A percentile compares a stretch with the other conserved stretches of the same genome.
Evolutionary conservation across 2,329 filamentous ascomycete genomes (phyloP).

Genomic region (Didymella pinodella): DNA sequence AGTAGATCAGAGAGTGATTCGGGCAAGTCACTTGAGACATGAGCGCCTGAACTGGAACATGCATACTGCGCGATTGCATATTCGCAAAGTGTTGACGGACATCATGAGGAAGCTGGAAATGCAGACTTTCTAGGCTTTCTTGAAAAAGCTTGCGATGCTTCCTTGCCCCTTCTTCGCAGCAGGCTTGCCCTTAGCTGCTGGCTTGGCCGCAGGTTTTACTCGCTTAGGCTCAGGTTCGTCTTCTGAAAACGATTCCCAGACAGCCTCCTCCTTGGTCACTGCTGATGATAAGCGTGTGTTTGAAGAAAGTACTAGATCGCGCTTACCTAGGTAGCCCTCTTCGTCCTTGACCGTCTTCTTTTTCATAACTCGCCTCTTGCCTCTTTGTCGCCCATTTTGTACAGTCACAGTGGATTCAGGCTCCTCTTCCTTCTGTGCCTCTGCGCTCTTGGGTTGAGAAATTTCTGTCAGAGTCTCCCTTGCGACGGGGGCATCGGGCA

Average conservation of each 20-base stretch:
- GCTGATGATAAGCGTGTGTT: slow-evolving; percentile 22
- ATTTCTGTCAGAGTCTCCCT: slow-evolving; percentile 51
- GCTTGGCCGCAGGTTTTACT: slow-evolving; percentile 55
- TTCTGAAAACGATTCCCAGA: slow-evolving; percentile 94
- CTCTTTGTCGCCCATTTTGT: slow-evolving; percentile 73
- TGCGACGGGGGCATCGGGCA: slow-evolving; percentile 62
- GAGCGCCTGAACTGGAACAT: neutral
- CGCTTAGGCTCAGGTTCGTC: slow-evolving; percentile 74
- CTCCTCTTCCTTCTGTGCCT: slow-evolving; percentile 33
- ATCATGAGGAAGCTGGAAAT: neutral
- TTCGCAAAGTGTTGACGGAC: neutral
- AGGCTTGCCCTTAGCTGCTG: slow-evolving; percentile 60
- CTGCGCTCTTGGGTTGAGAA: slow-evolving; percentile 29
- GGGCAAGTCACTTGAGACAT: neutral
- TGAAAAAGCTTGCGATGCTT: slow-evolving; percentile 92
- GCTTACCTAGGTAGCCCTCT: slow-evolving; percentile 84
- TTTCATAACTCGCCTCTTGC: slow-evolving; percentile 81
- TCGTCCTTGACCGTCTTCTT: slow-evolving; percentile 88
- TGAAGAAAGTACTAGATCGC: slow-evolving; percentile 2
- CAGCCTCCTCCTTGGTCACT: slow-evolving; percentile 86
- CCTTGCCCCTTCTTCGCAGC: slow-evolving; percentile 67
- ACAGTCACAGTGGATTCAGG: slow-evolving; percentile 56
- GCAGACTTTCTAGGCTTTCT: slow-evolving; percentile 66
- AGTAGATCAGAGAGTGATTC: neutral
- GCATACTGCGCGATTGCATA: neutral